Percentiles rank a stretch among this genome's conserved stretches.
Conservation (phyloP, 2,329 filamentous ascomycete genomes). For the Verticillium nubilum region DNA sequence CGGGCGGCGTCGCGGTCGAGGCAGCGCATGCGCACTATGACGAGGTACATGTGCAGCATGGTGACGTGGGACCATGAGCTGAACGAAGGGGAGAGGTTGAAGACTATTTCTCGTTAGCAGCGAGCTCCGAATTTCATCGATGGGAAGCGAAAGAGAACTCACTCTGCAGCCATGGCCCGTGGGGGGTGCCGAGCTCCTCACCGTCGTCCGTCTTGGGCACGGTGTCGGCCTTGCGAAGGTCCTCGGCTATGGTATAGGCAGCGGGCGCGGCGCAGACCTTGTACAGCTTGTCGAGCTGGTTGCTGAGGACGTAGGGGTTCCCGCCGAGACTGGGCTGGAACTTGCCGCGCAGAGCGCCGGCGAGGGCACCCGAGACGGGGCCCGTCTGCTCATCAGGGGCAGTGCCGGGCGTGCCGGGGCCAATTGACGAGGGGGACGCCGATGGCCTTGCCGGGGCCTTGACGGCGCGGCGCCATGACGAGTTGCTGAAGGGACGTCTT, state of each 20-base stretch:
- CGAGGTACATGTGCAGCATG: constrained; percentile 91
- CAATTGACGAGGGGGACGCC: background rate
- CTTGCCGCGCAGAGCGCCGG: constrained; percentile 24
- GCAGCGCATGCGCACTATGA: constrained; percentile 77
- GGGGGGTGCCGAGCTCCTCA: constrained; percentile 73
- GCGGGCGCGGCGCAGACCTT: constrained; percentile 68
- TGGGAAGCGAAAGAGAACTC: constrained; percentile 23
- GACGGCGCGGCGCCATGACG: constrained; percentile 18
- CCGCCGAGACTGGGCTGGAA: constrained; percentile 69
- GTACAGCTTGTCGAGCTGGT: constrained; percentile 59
- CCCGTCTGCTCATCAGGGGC: background rate
- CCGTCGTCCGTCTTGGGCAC: constrained; percentile 70
- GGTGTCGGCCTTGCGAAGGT: constrained; percentile 57
- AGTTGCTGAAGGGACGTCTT: constrained; percentile 30
- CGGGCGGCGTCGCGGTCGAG: constrained; percentile 64
- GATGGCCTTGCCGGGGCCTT: background rate
- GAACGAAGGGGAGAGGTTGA: constrained; percentile 80
- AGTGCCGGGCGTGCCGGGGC: background rate
- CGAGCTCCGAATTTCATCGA: no score
- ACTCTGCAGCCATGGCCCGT: constrained; percentile 81
- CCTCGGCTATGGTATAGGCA: constrained; percentile 69
- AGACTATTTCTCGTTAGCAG: constrained; percentile 44
- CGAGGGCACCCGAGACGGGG: constrained; percentile 13
- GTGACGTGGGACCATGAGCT: constrained; percentile 94
- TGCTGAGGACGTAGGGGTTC: constrained; percentile 41